A percentile compares a stretch with the other conserved stretches of the same genome.
These are phyloP conservation scores for Oryza meridionalis DNA, from an alignment of 176 grass and related monocot genomes.

Conservation along the genomic window DNA sequence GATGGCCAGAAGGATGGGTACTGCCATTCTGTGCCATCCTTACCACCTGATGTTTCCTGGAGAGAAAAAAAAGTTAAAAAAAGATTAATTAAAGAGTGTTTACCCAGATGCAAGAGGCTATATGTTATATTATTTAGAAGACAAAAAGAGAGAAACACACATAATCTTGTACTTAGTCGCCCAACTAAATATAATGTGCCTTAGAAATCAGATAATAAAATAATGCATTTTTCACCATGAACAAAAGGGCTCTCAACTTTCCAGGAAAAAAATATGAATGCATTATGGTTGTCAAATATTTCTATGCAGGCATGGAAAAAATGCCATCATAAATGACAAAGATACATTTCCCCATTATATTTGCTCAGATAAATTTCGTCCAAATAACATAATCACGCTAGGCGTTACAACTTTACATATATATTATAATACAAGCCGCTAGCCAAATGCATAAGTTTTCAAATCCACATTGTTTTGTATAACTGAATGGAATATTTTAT, in stretches of 20 bases:
- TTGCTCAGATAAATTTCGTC: too few species aligned
- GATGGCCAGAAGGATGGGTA: conserved; percentile 74
- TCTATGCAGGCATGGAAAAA: too few species aligned
- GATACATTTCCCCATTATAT: too few species aligned
- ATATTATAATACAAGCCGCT: too few species aligned
- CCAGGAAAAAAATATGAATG: too few species aligned
- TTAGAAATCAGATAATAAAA: not conserved
- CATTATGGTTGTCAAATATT: too few species aligned
- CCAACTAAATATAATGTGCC: not conserved
- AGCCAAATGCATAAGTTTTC: too few species aligned
- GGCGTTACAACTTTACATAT: too few species aligned
- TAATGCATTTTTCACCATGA: not conserved
- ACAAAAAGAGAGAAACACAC: not conserved
- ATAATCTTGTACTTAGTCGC: not conserved
- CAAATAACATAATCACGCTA: too few species aligned
- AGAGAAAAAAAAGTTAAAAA: not conserved
- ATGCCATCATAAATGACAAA: too few species aligned
- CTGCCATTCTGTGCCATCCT: conserved; percentile 63
- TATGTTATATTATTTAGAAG: not conserved
- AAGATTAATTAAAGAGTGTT: not conserved
- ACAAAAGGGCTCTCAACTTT: not conserved
- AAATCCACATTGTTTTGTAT: too few species aligned
- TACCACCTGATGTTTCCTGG: conserved; percentile 68
- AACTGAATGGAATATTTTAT: too few species aligned
- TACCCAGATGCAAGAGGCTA: not conserved